Evolutionary conservation across 768 basidiomycete species (phyloP).

Genomic region (Gloeopeniophorella convolvens): DNA sequence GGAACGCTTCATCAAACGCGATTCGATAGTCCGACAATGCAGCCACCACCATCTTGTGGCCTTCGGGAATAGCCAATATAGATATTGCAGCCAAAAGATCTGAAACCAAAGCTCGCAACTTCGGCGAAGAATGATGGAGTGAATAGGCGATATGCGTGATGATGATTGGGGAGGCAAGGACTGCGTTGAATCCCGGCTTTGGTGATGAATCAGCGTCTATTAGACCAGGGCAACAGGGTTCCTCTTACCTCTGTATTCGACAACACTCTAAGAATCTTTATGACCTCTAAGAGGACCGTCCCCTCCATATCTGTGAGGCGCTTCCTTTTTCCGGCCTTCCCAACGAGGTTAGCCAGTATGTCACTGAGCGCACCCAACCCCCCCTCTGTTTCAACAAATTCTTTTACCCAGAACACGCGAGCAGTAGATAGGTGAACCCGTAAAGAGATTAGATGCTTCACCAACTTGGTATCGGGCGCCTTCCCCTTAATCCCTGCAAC

Average conservation of each 20-base stretch:
- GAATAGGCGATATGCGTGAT: conserved; percentile 70
- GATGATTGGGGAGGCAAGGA: conserved; percentile 54
- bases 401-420: conserved; percentile 67
- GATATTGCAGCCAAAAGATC: conserved; percentile 85
- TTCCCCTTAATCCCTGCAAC: conserved; percentile 55
- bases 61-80: conserved; percentile 61
- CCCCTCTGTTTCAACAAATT: conserved; percentile 59
- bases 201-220: conserved; percentile 15
- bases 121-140: conserved; percentile 58
- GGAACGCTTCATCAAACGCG: conserved; percentile 62
- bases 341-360: conserved; percentile 54
- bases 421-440: conserved; percentile 85
- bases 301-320: conserved; percentile 58
- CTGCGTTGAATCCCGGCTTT: conserved; percentile 66
- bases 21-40: conserved; percentile 78
- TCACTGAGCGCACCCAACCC: conserved; percentile 61
- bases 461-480: conserved; percentile 50
- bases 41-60: conserved; percentile 66
- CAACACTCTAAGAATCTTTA: conserved; percentile 76
- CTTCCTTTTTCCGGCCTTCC: conserved; percentile 59
- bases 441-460: conserved; percentile 74
- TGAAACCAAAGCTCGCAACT: conserved; percentile 59
- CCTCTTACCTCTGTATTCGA: conserved; percentile 75
- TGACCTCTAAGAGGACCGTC: conserved; percentile 60
- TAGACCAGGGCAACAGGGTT: neutral